Evolutionary conservation across 2,329 filamentous ascomycete species (phyloP).

Genomic region (Pestalotiopsis sp.): DNA sequence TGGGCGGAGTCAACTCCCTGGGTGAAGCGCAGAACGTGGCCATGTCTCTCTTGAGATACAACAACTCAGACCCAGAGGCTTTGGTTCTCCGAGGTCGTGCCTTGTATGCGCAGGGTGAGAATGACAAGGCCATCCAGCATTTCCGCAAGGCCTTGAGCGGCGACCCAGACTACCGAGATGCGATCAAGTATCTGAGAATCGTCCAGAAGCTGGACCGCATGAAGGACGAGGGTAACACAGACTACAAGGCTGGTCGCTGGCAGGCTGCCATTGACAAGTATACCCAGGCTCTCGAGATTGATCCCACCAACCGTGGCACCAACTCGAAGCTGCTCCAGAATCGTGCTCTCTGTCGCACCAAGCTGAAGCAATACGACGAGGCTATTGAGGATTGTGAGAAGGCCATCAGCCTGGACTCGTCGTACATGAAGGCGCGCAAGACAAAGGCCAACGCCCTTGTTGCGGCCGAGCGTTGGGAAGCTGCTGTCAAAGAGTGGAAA

Average conservation of each 20-base stretch:
- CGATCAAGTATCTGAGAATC: constrained; percentile 84
- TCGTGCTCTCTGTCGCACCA: constrained; percentile 80
- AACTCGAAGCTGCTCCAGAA: constrained; percentile 97
- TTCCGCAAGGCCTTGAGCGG: constrained; percentile 88
- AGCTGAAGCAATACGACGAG: constrained; percentile 80
- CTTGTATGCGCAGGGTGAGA: constrained; percentile 89
- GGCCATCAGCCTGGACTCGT: constrained; percentile 80
- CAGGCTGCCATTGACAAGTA: constrained; percentile 85
- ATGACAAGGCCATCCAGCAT: constrained; percentile 90
- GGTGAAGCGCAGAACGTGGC: constrained; percentile 93
- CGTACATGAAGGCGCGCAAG: constrained; percentile 89
- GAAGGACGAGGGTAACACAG: constrained; percentile 89
- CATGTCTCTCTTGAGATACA: constrained; percentile 82
- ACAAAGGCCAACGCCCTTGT: constrained; percentile 91
- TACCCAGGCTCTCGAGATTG: constrained; percentile 79
- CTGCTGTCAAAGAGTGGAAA: constrained; percentile 88
- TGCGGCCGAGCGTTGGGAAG: constrained; percentile 87
- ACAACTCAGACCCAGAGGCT: constrained; percentile 92
- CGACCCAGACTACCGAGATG: constrained; percentile 89
- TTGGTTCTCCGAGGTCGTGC: constrained; percentile 86
- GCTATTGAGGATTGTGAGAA: constrained; percentile 86
- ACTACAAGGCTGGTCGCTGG: constrained; percentile 85
- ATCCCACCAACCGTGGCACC: constrained; percentile 85
- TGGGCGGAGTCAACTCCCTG: constrained; percentile 85
- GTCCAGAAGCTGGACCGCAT: constrained; percentile 91